Evolutionary conservation across 805 yeast genomes (phyloP).

Genomic region (Grigorovia transvaalensis): DNA sequence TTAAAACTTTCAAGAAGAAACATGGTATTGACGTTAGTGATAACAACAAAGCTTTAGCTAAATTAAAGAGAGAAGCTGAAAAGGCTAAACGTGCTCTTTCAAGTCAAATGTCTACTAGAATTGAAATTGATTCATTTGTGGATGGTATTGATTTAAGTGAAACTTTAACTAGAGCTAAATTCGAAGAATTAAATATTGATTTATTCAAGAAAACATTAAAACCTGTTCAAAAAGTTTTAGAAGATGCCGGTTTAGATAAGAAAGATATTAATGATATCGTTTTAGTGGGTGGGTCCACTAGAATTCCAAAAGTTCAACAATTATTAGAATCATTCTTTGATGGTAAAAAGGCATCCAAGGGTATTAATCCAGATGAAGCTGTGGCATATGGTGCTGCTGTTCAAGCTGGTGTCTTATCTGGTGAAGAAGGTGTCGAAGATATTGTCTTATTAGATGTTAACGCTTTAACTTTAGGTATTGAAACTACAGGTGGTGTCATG

Average conservation of each 20-base stretch:
- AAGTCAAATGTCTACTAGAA: slow-evolving; percentile 88
- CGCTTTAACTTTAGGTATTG: slow-evolving; percentile 90
- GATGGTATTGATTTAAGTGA: slow-evolving; percentile 96
- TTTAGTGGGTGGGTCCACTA: slow-evolving; percentile 97
- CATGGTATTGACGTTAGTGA: slow-evolving; percentile 71
- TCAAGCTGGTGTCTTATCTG: slow-evolving; percentile 95
- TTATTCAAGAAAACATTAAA: slow-evolving; percentile 88
- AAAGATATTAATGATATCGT: slow-evolving; percentile 89
- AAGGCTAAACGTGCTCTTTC: slow-evolving; percentile 96
- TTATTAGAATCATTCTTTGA: slow-evolving; percentile 80
- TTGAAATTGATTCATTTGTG: slow-evolving; percentile 89
- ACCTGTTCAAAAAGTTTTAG: slow-evolving; percentile 92
- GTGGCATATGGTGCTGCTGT: slow-evolving; percentile 99
- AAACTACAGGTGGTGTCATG: slow-evolving; percentile 97
- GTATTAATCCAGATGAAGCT: slow-evolving; percentile 98
- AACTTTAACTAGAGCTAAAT: slow-evolving; percentile 93
- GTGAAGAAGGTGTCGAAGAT: slow-evolving; percentile 89
- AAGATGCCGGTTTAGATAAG: slow-evolving; percentile 84
- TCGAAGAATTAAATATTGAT: slow-evolving; percentile 90
- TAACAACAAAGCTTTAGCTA: slow-evolving; percentile 80
- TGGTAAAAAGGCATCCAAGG: slow-evolving; percentile 94
- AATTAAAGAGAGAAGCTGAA: slow-evolving; percentile 95
- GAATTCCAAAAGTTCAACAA: slow-evolving; percentile 97
- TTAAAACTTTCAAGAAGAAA: slow-evolving; percentile 85
- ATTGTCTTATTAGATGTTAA: slow-evolving; percentile 86